Percentiles rank a stretch among this genome's conserved stretches.
These are phyloP conservation scores for Aeminium ludgeri DNA, from an alignment of 495 filamentous ascomycete genomes.

Conservation along the genomic window DNA sequence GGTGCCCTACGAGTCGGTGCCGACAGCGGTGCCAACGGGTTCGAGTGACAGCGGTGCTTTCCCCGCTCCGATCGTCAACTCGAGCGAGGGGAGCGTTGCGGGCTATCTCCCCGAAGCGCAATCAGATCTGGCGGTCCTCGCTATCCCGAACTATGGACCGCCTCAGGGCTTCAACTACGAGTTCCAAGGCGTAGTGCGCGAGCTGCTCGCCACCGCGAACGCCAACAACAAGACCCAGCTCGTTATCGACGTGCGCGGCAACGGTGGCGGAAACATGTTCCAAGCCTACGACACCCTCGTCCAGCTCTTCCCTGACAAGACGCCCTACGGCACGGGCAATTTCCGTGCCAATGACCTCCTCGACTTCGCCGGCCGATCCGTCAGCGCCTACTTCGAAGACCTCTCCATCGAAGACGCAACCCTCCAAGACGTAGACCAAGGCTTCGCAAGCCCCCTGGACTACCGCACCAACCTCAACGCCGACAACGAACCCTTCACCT, in stretches of 20 bases:
- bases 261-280: slow-evolving; percentile 32
- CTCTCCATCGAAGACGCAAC: background rate
- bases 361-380: slow-evolving; percentile 28
- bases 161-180: slow-evolving; percentile 10
- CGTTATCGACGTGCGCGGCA: slow-evolving; percentile 37
- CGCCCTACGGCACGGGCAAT: slow-evolving; percentile 28
- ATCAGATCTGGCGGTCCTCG: slow-evolving; percentile 27
- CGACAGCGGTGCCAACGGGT: background rate
- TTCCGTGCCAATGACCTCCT: slow-evolving; percentile 28
- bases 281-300: slow-evolving; percentile 34
- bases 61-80: background rate
- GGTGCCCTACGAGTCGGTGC: background rate
- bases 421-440: background rate
- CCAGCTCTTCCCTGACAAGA: slow-evolving; percentile 19
- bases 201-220: slow-evolving; percentile 25
- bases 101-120: slow-evolving; percentile 7
- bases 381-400: slow-evolving; percentile 17
- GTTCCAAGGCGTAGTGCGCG: slow-evolving; percentile 26
- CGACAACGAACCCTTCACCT: slow-evolving; percentile 10
- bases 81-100: background rate
- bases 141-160: slow-evolving; percentile 31
- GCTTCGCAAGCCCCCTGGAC: slow-evolving; percentile 2
- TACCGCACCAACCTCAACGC: slow-evolving; percentile 2
- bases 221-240: slow-evolving; percentile 27
- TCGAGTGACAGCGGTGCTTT: background rate